Conservation (phyloP, 202 grass and related monocot genomes). For the Hordeum pubiflorum region DNA sequence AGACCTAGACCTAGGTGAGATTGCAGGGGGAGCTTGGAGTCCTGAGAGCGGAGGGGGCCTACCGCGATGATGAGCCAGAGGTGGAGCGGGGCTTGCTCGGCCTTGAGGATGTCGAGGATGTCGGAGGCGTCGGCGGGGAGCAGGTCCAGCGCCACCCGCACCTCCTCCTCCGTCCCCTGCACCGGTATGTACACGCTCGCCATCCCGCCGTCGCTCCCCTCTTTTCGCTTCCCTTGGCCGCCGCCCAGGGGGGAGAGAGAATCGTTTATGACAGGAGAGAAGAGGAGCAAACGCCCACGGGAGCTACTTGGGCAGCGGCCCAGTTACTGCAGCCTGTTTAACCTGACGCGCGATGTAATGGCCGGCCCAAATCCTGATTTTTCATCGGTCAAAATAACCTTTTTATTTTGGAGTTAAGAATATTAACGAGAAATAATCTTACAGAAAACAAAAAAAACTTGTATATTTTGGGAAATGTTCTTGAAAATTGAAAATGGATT, state of each 20-base stretch:
- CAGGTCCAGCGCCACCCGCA: conserved; percentile 73
- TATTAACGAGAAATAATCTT: no score
- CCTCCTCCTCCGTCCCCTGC: conserved; percentile 93
- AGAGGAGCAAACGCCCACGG: no score
- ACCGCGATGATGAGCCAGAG: conserved; percentile 98
- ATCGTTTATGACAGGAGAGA: no score
- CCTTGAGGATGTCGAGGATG: conserved; percentile 96
- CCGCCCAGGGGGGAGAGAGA: background rate
- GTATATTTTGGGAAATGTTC: no score
- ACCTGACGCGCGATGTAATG: no score
- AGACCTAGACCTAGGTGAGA: background rate
- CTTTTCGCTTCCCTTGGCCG: background rate
- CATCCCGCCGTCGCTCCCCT: conserved; percentile 32
- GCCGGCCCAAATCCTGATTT: no score
- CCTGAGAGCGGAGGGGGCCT: background rate
- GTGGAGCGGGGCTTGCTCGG: conserved; percentile 85
- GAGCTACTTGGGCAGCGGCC: no score
- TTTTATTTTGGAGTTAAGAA: no score
- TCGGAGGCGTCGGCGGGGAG: conserved; percentile 76
- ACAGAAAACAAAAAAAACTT: no score
- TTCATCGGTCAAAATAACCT: no score
- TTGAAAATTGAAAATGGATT: no score
- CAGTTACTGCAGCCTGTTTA: no score
- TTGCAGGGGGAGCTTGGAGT: background rate
- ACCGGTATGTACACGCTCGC: conserved; percentile 86